These are phyloP conservation scores for Trichosanthes truncata DNA, from an alignment of 306 rosid species.

Conservation along the genomic window DNA sequence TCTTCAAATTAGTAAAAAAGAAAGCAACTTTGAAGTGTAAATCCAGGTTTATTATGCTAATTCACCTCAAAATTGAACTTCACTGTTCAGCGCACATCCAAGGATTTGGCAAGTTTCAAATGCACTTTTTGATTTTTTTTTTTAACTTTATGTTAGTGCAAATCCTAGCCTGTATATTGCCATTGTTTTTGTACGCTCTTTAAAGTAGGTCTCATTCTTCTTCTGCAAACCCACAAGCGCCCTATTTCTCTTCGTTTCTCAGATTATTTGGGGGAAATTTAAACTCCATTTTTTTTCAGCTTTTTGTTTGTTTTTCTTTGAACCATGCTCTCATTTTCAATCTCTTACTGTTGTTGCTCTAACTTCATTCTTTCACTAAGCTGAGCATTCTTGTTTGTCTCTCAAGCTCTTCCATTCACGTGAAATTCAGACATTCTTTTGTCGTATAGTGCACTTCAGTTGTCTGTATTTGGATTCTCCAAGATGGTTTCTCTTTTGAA, in stretches of 20 bases:
- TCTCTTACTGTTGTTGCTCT: not conserved
- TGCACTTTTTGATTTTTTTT: not conserved
- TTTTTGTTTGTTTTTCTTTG: not conserved
- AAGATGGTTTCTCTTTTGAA: slow-evolving; percentile 3
- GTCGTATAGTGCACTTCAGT: slow-evolving; percentile 2
- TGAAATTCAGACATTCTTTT: slow-evolving; percentile 15
- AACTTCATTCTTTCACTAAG: slow-evolving; percentile 1
- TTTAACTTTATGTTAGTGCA: not conserved
- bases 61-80: not conserved
- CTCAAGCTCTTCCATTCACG: slow-evolving; percentile 9
- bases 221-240: not conserved
- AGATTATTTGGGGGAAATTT: not conserved
- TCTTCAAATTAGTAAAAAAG: not conserved
- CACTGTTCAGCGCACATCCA: not conserved
- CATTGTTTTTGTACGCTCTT: not conserved
- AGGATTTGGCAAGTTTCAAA: not conserved
- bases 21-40: not conserved
- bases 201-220: not conserved
- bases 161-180: not conserved
- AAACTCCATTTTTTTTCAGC: not conserved
- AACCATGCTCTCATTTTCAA: not conserved
- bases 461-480: slow-evolving; percentile 6
- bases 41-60: not conserved
- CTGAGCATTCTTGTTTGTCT: slow-evolving; percentile 8
- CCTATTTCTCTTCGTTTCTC: not conserved